Conservation (phyloP, 257 asterid genomes). For the Euphrasia confusa region DNA sequence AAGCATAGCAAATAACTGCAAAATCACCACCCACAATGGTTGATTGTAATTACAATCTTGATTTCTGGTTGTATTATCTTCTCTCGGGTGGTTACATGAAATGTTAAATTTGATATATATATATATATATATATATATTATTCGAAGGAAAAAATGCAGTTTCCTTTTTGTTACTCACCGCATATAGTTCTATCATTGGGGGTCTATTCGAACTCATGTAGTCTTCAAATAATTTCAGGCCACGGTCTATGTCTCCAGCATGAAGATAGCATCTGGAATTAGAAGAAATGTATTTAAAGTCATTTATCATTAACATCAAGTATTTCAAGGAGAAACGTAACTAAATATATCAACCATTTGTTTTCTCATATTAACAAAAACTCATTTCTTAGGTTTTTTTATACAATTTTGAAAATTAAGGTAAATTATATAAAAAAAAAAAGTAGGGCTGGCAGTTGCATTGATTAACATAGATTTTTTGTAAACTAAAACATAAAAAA, state of each 20-base stretch:
- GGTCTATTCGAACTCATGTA: conserved; percentile 57
- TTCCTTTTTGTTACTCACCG: conserved; percentile 45
- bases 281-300: conserved; percentile 9
- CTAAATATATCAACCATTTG: not conserved
- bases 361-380: conserved; percentile 4
- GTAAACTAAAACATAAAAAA: not conserved
- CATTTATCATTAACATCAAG: conserved; percentile 2
- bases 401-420: not conserved
- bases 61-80: conserved; percentile 6
- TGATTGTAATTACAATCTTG: not conserved
- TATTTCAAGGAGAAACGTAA: not conserved
- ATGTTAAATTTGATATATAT: conserved; percentile 2
- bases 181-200: conserved; percentile 54
- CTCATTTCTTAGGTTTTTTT: not conserved
- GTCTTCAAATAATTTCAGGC: conserved; percentile 60
- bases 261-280: conserved; percentile 67
- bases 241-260: conserved; percentile 73
- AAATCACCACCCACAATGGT: not conserved
- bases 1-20: not conserved
- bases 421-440: conserved; percentile 8
- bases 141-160: conserved; percentile 18
- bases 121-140: not conserved
- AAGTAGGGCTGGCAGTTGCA: not conserved
- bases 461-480: not conserved
- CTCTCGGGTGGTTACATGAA: conserved; percentile 5